Base-by-base conservation (phyloP, 345 rosid genomes). In the Salix udensis region DNA sequence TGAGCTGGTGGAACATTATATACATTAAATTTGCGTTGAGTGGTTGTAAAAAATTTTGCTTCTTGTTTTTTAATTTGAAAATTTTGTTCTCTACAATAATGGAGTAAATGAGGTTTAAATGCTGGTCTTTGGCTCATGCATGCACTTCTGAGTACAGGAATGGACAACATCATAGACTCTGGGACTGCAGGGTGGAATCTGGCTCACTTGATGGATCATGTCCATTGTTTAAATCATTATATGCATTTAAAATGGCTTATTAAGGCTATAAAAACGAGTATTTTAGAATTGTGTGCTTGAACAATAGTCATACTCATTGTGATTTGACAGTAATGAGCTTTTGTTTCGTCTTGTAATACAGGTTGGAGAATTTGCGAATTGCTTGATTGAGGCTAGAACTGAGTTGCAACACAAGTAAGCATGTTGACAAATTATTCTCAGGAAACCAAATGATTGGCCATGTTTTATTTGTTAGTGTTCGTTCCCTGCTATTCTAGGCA, bases 351-450 rank as follows among this genome's bases (percentile, higher is more conserved):
- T 31, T 48, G 3, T 78, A n/a, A 70, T 83, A 74, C 90, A 94
- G 97, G 98, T 94, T 72, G 94, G 89, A 42, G 92, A 87, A 53
- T 94, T 94, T 83, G 89, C 94, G 72, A 92, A 91, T 84, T 91
- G 97, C 83, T 84, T 94, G 89, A 84, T 89, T 73, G 90, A 89
- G 75, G 93, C 94, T 62, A 88, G 89, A 81, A 87, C 77, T 75
- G 97, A 94, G 84, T 72, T 94, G 84, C 92, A 91, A 67, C 90
- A 89, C 81, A 94, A 94, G 46, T 42, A 42, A 42, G 98, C 92
- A 87, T 79, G 97, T 85, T 73, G 19, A 46, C 19, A 34, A 1
- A 68, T 74, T 34, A 67, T 67, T 76, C 34, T 40, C 44, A 34
- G 37, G 65, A 72, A 67, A 60, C 42, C 48, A 37, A 67, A 48